These are phyloP conservation scores for Blakeslea trispora DNA, from an alignment of 371 early-diverging fungal genomes.

Conservation along the genomic window DNA sequence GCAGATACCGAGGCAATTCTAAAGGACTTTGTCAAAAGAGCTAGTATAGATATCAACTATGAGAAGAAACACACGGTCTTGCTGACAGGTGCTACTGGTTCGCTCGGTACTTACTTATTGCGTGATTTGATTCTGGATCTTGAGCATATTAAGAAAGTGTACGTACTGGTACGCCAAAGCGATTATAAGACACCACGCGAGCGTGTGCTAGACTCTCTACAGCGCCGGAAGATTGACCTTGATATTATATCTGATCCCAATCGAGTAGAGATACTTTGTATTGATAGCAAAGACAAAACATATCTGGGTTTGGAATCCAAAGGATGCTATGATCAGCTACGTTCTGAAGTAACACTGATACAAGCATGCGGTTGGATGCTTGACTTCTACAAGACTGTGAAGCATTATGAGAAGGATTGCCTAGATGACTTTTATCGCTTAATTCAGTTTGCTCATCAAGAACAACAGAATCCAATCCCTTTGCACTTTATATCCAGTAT, in stretches of 20 bases:
- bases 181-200: not conserved
- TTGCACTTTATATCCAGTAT: slow-evolving; percentile 34
- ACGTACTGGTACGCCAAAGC: slow-evolving; percentile 24
- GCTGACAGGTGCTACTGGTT: slow-evolving; percentile 44
- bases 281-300: slow-evolving; percentile 12
- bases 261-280: slow-evolving; percentile 4
- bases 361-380: slow-evolving; percentile 34
- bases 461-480: slow-evolving; percentile 26
- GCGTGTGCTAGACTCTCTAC: slow-evolving; percentile 23
- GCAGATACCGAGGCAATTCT: not conserved
- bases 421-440: slow-evolving; percentile 28
- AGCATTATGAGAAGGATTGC: slow-evolving; percentile 31
- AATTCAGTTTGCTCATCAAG: slow-evolving; percentile 31
- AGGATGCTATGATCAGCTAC: slow-evolving; percentile 19
- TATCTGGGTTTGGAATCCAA: slow-evolving; percentile 24
- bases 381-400: slow-evolving; percentile 28
- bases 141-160: slow-evolving; percentile 23
- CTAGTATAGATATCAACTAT: slow-evolving; percentile 8
- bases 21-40: slow-evolving; percentile 17
- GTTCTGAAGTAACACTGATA: slow-evolving; percentile 29
- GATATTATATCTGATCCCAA: slow-evolving; percentile 4
- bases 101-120: slow-evolving; percentile 36
- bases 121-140: slow-evolving; percentile 24
- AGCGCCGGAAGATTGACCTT: slow-evolving; percentile 23
- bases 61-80: slow-evolving; percentile 22